Percentiles rank a stretch among this genome's conserved stretches.
phyloP scores from a whole-genome alignment of 2,329 filamentous ascomycete species.

The Aspergillus tanneri region DNA sequence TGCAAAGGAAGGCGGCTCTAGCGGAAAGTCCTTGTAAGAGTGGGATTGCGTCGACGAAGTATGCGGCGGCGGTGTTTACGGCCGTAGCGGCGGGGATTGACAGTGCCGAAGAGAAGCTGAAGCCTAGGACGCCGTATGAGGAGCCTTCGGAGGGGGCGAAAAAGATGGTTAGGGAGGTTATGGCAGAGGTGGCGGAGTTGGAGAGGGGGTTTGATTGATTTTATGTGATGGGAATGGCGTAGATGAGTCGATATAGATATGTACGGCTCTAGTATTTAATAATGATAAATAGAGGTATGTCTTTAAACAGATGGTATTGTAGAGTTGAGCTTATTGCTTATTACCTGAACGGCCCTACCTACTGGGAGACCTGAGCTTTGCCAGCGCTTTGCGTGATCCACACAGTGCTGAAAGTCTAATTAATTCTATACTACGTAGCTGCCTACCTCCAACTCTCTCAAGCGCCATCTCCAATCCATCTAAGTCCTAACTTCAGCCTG shows the following conservation, averaged over 20 bases:
- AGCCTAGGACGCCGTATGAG: conserved; percentile 63
- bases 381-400: too few species aligned
- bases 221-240: not conserved
- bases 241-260: not conserved
- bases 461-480: too few species aligned
- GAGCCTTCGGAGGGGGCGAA: conserved; percentile 46
- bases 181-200: conserved; percentile 24
- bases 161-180: conserved; percentile 42
- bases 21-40: conserved; percentile 66
- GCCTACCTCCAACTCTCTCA: too few species aligned
- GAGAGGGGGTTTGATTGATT: not conserved
- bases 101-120: conserved; percentile 57
- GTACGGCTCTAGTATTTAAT: too few species aligned
- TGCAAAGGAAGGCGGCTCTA: conserved; percentile 63
- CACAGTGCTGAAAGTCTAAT: too few species aligned
- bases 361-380: too few species aligned
- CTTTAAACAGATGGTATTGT: too few species aligned
- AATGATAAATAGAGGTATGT: too few species aligned
- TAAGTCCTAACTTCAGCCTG: too few species aligned
- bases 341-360: too few species aligned
- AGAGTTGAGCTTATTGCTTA: too few species aligned
- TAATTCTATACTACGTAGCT: too few species aligned
- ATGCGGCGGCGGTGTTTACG: conserved; percentile 61
- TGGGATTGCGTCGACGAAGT: conserved; percentile 68
- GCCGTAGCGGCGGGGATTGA: conserved; percentile 61